A percentile compares a stretch with the other conserved stretches of the same genome.
These are phyloP conservation scores for Somion occarium DNA, from an alignment of 1,284 basidiomycete genomes.

Conservation along the genomic window DNA sequence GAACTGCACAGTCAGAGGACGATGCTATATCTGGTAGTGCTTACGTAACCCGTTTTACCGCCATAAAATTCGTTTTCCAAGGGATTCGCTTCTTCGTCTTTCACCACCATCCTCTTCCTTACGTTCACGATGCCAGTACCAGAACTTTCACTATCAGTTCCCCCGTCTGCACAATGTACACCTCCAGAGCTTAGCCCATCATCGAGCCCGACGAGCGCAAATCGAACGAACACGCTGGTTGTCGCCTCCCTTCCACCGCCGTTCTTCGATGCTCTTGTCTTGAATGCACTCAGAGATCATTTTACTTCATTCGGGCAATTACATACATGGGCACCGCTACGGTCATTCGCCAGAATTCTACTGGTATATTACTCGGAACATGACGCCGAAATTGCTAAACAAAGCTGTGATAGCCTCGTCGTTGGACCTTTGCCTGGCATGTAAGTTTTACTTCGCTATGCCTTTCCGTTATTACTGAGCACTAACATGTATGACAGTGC, in stretches of 20 bases:
- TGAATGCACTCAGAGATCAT: constrained; percentile 62
- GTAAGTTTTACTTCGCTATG: constrained; percentile 35
- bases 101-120: not conserved
- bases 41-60: not conserved
- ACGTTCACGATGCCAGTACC: not conserved
- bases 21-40: not conserved
- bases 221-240: constrained; percentile 32
- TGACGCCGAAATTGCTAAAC: constrained; percentile 62
- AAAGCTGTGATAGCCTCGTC: constrained; percentile 54
- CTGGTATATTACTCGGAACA: constrained; percentile 69
- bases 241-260: constrained; percentile 28
- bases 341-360: constrained; percentile 77
- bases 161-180: not conserved
- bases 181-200: constrained; percentile 16
- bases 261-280: constrained; percentile 65
- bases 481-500: constrained; percentile 29
- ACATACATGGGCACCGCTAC: constrained; percentile 83
- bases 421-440: constrained; percentile 40
- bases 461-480: constrained; percentile 6
- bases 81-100: not conserved
- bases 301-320: constrained; percentile 74
- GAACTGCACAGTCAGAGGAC: no score
- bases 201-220: constrained; percentile 16
- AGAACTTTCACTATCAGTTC: not conserved
- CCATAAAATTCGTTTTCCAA: not conserved